A percentile compares a stretch with the other conserved stretches of the same genome.
phyloP scores from a whole-genome alignment of 2,329 filamentous ascomycete genomes.

The Lithohypha guttulata region DNA sequence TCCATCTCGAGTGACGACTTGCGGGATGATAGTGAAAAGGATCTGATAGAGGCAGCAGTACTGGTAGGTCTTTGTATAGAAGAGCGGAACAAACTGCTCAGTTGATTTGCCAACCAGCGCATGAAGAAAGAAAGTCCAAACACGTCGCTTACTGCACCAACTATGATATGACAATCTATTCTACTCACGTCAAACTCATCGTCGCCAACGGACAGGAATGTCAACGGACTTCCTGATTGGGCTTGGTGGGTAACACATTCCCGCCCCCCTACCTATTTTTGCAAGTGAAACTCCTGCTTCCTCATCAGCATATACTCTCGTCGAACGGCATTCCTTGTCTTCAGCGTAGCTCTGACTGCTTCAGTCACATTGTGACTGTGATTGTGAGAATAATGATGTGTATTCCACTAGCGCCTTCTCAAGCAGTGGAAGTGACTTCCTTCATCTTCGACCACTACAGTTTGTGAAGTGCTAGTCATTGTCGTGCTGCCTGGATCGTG shows the following conservation, averaged over 20 bases:
- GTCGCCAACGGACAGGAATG: neutral
- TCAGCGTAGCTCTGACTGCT: no score
- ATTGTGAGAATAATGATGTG: no score
- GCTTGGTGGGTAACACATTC: neutral
- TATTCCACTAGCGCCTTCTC: no score
- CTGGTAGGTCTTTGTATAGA: neutral
- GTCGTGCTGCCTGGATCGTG: no score
- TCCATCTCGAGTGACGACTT: slow-evolving; percentile 52
- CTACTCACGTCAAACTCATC: neutral
- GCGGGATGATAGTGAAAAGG: slow-evolving; percentile 30
- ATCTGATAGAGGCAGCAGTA: slow-evolving; percentile 23
- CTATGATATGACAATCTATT: neutral
- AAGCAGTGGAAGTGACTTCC: no score
- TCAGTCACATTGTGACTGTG: no score
- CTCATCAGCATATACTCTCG: no score
- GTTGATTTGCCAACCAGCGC: slow-evolving; percentile 14
- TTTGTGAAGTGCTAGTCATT: no score
- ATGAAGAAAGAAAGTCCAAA: slow-evolving; percentile 4
- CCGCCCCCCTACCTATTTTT: neutral
- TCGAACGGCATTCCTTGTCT: no score
- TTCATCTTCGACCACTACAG: no score
- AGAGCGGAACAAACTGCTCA: slow-evolving; percentile 10
- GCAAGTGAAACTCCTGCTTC: no score
- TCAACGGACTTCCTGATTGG: slow-evolving; percentile 7
- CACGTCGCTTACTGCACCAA: neutral